Percentiles rank a stretch among this genome's conserved stretches.
phyloP scores from a whole-genome alignment of 208 protist genomes.

The Trypanosoma congolense region DNA sequence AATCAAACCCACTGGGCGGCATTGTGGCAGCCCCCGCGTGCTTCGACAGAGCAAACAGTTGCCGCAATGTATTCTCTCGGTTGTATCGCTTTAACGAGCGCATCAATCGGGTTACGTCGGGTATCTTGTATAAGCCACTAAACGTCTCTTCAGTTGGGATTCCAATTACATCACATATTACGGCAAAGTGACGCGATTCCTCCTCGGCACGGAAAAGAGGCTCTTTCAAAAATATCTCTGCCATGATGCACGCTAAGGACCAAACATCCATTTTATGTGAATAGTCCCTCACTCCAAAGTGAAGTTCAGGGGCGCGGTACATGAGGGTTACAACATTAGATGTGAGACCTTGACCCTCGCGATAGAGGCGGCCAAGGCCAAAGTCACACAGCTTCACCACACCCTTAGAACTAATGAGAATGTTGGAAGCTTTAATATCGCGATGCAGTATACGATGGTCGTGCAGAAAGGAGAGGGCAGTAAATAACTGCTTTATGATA shows the following conservation, averaged over 20 bases:
- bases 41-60: constrained; percentile 33
- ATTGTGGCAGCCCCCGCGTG: constrained; percentile 17
- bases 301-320: constrained; percentile 94
- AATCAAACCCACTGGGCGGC: constrained; percentile 54
- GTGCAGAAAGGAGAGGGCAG: constrained; percentile 74
- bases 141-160: constrained; percentile 90
- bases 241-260: constrained; percentile 96
- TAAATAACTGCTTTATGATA: constrained; percentile 70
- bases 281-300: constrained; percentile 81
- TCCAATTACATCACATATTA: constrained; percentile 89
- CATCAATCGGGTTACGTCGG: constrained; percentile 40
- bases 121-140: constrained; percentile 69
- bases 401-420: constrained; percentile 64
- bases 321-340: constrained; percentile 92
- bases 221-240: constrained; percentile 96
- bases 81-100: constrained; percentile 54
- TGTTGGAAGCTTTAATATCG: constrained; percentile 87
- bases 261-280: constrained; percentile 94
- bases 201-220: constrained; percentile 94
- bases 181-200: constrained; percentile 84
- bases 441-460: constrained; percentile 79
- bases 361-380: constrained; percentile 80
- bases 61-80: constrained; percentile 35
- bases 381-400: constrained; percentile 87
- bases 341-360: constrained; percentile 74